Evolutionary conservation across 164 flowering plant species (phyloP), one percentile per base, ranked within the genome.

Genomic region (Umbellularia californica): DNA sequence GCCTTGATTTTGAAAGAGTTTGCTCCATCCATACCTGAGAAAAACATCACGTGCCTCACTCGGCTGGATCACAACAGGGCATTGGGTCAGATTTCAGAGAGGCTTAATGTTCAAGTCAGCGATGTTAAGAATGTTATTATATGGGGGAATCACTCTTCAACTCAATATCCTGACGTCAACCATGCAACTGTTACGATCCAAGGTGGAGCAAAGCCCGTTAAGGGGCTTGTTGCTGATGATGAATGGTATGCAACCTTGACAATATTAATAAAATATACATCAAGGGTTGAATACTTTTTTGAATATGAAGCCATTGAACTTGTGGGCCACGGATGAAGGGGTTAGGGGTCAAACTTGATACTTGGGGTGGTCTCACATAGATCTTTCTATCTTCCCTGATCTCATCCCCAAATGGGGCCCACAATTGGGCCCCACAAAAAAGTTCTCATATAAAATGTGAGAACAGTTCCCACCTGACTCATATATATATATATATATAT

Each of bases 21-120:
- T 83, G 99, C 99, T 28, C 85, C 85, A 58, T 82, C 85, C 52
- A 80, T 82, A 25, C 85, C 85, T 69, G 85, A 80, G 81, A 95
- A 87, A 73, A 95, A 95, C 85, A 92, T 95, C 30, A 84, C 97
- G 63, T 91, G 97, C 74, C 75, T 95, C 82, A 95, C 99, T 35
- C 88, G 99, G 76, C 76, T 95, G 82, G 99, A 95, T 74, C 98
- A 95, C 77, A 95, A 95, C 89, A 90, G 99, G 89, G 99, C 99
- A 22, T 87, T 95, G 72, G 99, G 99, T 63, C 99, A 95, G 75
- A 85, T 95, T 75, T 92, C 98, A 15, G 98, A 95, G 90, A 92
- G 90, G 78, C 75, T 95, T 77, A 91, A 86, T 81, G 94, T 95
- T 77, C 97, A 87, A 77, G 98, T 95, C 30, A 82, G 80, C 79